Evolutionary conservation across 805 yeast genomes (phyloP), one percentile per base, ranked within the genome.

Genomic region (Cyberlindnera americana): DNA sequence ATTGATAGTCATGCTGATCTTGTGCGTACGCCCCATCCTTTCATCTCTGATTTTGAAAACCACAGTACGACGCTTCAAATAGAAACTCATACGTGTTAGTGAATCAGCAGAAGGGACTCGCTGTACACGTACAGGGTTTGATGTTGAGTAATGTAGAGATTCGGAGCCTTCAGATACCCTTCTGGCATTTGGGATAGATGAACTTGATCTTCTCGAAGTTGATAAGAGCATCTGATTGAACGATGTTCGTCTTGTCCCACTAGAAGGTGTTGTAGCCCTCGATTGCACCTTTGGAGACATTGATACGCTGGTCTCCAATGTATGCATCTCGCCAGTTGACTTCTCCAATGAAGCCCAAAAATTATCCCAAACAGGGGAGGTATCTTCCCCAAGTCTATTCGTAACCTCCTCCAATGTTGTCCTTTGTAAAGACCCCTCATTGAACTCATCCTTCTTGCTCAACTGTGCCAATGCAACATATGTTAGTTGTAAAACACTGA

Each of bases 401-500:
- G 48, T 48, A 3, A 56, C 54, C 25, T 53, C 57, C 16, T 46
- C 52, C 33, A 50, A 29, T 2, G 52, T 53, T 4, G 44, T 46
- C 10, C 40, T 42, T 18, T 41, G 44, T 3, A 52, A 44, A 7
- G 56, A 47, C 3, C 43, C 44, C 19, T 47, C 38, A 38, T 49
- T 34, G 15, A 52, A 48, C 6, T 56, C 56, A 18, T 52, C 53
- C 17, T 40, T 46, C 37, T 50, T 51, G 3, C 57, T 65, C 22
- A 70, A 49, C 18, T 64, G 66, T 12, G 59, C 50, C 18, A 70
- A 47, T 18, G 71, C 61, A 11, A 70, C 64, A 40, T 65, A 67
- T 0, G 73, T 70, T 37, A 70, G 43, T 37, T 70, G 72, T 17
- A 70, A 48, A 3, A 70, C 74, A 44, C 69, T 66, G 6, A 69